phyloP scores from a whole-genome alignment of 495 filamentous ascomycete genomes.

The Articulospora tetracladia region DNA sequence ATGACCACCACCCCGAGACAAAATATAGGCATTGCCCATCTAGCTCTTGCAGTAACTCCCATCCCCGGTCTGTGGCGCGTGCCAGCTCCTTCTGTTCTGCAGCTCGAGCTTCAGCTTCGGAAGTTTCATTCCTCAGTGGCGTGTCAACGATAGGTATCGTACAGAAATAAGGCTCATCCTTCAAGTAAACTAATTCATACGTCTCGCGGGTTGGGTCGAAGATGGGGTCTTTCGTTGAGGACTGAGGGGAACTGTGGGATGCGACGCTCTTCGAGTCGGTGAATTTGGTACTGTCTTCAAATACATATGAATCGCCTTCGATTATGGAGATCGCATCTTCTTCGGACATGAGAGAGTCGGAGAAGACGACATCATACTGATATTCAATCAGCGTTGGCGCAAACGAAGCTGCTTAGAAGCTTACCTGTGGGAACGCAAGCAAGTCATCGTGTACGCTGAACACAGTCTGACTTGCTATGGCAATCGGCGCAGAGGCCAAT shows the following conservation, averaged over 20 bases:
- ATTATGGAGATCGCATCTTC: conserved; percentile 60
- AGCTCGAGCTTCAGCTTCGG: conserved; percentile 57
- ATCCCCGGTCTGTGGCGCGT: conserved; percentile 77
- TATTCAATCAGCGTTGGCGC: conserved; percentile 16
- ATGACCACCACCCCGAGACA: conserved; percentile 93
- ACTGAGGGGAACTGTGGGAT: conserved; percentile 6
- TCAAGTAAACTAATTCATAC: conserved; percentile 71
- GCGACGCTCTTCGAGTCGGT: conserved; percentile 23
- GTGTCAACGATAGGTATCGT: conserved; percentile 69
- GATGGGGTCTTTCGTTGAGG: conserved; percentile 16
- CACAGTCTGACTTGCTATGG: conserved; percentile 49
- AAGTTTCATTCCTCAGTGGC: conserved; percentile 52
- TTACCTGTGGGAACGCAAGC: conserved; percentile 85
- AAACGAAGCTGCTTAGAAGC: conserved; percentile 14
- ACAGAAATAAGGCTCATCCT: conserved; percentile 75
- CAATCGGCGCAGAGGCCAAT: conserved; percentile 34
- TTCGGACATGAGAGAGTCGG: conserved; percentile 70
- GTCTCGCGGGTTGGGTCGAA: conserved; percentile 35
- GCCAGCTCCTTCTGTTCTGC: conserved; percentile 83
- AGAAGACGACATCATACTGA: conserved; percentile 80
- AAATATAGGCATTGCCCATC: conserved; percentile 88
- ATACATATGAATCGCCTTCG: conserved; percentile 27
- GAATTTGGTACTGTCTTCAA: conserved; percentile 6
- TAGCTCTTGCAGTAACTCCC: conserved; percentile 85
- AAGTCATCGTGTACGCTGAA: conserved; percentile 90